Evolutionary conservation across 176 grass and related monocot species (phyloP).

Genomic region (Alopecurus myosuroides): DNA sequence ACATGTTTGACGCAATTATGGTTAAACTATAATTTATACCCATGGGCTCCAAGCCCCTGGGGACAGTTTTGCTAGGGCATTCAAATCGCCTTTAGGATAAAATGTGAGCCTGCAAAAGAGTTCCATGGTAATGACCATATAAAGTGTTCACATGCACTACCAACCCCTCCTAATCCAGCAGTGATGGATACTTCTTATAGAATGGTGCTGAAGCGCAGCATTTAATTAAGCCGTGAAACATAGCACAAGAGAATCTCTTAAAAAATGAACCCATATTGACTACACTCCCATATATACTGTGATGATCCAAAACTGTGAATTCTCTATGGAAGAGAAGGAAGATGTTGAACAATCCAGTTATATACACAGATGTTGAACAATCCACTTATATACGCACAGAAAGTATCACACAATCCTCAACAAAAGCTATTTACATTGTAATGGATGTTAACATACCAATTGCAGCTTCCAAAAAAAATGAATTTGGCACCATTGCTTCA

Average conservation of each 20-base stretch:
- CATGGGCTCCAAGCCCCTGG: no score
- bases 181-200: constrained; percentile 78
- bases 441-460: constrained; percentile 66
- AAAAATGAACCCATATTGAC: not conserved
- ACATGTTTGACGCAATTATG: no score
- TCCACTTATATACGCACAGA: not conserved
- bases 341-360: not conserved
- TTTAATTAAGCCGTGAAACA: constrained; percentile 61
- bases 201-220: constrained; percentile 80
- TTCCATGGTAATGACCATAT: constrained; percentile 81
- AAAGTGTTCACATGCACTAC: constrained; percentile 62
- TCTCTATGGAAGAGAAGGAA: not conserved
- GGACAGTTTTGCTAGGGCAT: constrained; percentile 72
- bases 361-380: not conserved
- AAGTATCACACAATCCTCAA: not conserved
- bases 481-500: constrained; percentile 74
- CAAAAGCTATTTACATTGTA: not conserved
- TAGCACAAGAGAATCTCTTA: not conserved
- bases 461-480: constrained; percentile 79
- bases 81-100: constrained; percentile 80
- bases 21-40: no score
- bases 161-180: constrained; percentile 67
- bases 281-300: not conserved
- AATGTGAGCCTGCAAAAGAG: constrained; percentile 78
- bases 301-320: not conserved